Evolutionary conservation across 371 early-diverging fungal genomes (phyloP), one percentile per base, ranked within the genome.

Genomic region (Basidiobolus heterosporus): DNA sequence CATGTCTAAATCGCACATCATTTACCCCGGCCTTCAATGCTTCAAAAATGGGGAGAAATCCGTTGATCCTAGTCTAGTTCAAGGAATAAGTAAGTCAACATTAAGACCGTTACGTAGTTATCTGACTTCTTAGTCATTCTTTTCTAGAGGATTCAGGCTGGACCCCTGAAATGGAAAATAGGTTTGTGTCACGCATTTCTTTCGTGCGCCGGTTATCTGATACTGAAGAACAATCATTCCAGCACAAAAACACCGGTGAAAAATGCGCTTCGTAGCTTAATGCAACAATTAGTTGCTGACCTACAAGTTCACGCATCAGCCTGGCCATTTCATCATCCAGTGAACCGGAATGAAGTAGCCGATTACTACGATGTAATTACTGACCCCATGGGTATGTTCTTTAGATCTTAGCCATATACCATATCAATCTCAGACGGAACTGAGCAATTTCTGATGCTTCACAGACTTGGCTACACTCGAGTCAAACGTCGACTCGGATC

Each of bases 251-350:
- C 66, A 47, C 74, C 76, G 15, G 54, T 69, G 13, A 71, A 74
- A 39, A 63, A 65, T 15, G 63, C 69, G 7, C 62, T 76, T 47
- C 69, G 74, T 61, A 72, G 75, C 44, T 71, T 77, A 51, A 74
- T 88, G 71, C 62, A 70, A 36, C 80, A 74, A 47, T 61, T 91
- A 22, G 77, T 90, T 14, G 62, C 70, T 21, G 88, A 86, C 51
- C 67, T 91, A 48, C 67, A 79, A 56, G 78, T 69, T 6, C 75
- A 92, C 59, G 66, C 81, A 3, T 69, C 74, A 38, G 76, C 98
- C 3, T 98, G 99, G 99, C 98, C 99, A 17, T 99, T 99, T 64
- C 66, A 80, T 38, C 83, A 93, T 44, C 98, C 99, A 7, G 99
- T 99, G 7, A 81, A 88, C 47, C 70, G 80, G 1, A 78, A 86